Evolutionary conservation across 1,284 basidiomycete species (phyloP).

Genomic region (Ustilago trichophora): DNA sequence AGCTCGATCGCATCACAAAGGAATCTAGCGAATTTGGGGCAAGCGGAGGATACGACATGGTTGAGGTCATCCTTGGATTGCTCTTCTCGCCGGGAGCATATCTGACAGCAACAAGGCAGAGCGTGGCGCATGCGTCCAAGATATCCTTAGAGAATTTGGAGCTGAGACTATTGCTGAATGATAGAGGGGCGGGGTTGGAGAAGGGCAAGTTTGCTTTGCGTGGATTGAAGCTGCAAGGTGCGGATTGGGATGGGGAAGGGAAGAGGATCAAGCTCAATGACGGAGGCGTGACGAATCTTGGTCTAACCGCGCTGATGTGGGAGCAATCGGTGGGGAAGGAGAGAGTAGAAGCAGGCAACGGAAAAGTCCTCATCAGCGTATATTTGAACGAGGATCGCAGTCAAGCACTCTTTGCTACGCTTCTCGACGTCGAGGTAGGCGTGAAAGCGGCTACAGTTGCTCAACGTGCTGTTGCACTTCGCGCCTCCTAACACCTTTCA

Average conservation of each 20-base stretch:
- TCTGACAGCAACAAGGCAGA: slow-evolving; percentile 64
- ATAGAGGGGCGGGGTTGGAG: slow-evolving; percentile 55
- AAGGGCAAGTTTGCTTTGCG: slow-evolving; percentile 65
- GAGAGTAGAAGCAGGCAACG: too few species aligned
- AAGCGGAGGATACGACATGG: slow-evolving; percentile 43
- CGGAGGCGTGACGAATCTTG: slow-evolving; percentile 50
- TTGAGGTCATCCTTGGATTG: slow-evolving; percentile 54
- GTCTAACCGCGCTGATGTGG: slow-evolving; percentile 54
- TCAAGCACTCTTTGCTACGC: slow-evolving; percentile 85
- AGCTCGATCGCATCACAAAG: slow-evolving; percentile 39
- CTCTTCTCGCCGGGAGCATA: slow-evolving; percentile 62
- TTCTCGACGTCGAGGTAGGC: slow-evolving; percentile 76
- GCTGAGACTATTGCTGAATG: slow-evolving; percentile 46
- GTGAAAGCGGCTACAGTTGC: slow-evolving; percentile 38
- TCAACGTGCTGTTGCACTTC: slow-evolving; percentile 62
- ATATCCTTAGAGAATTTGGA: slow-evolving; percentile 58
- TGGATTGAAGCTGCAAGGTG: slow-evolving; percentile 62
- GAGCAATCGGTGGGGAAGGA: slow-evolving; percentile 10
- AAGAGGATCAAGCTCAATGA: slow-evolving; percentile 43
- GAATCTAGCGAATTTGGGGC: slow-evolving; percentile 18
- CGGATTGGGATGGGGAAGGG: slow-evolving; percentile 34
- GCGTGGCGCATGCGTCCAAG: slow-evolving; percentile 49
- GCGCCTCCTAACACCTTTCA: slow-evolving; percentile 53
- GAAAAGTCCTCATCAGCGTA: slow-evolving; percentile 78
- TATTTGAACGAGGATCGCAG: slow-evolving; percentile 90